Evolutionary conservation across 495 filamentous ascomycete species (phyloP).

Genomic region (Cenococcum geophilum): DNA sequence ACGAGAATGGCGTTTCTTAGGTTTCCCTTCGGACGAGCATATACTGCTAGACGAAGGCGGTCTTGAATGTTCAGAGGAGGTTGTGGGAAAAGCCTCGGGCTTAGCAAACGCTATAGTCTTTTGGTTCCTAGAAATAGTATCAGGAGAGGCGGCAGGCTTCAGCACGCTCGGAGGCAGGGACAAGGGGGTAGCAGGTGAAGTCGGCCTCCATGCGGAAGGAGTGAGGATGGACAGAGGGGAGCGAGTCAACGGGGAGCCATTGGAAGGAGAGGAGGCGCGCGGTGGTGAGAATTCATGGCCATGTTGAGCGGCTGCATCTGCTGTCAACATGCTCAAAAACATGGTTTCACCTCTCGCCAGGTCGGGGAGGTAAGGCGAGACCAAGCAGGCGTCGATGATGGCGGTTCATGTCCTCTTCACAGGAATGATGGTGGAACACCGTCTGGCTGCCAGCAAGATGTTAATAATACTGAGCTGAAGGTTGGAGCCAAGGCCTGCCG

Average conservation of each 20-base stretch:
- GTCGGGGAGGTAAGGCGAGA: background rate
- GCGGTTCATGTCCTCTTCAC: background rate
- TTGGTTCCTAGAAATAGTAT: background rate
- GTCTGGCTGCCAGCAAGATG: too few relatives aligned
- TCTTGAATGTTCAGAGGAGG: conserved; percentile 9
- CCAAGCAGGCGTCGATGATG: background rate
- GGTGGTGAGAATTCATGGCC: conserved; percentile 25
- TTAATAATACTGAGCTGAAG: background rate
- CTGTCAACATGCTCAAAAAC: conserved; percentile 29
- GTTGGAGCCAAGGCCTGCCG: conserved; percentile 1
- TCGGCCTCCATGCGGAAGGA: background rate
- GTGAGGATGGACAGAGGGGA: conserved; percentile 1
- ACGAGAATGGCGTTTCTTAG: conserved; percentile 32
- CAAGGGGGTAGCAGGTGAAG: background rate
- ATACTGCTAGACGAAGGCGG: conserved; percentile 32
- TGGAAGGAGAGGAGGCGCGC: conserved; percentile 6
- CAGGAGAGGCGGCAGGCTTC: conserved; percentile 10
- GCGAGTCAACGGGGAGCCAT: conserved; percentile 2
- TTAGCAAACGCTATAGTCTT: conserved; percentile 8
- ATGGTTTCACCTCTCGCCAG: conserved; percentile 13
- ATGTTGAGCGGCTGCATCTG: conserved; percentile 27
- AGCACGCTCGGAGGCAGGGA: background rate
- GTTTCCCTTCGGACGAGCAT: conserved; percentile 42
- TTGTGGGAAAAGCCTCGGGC: conserved; percentile 7
- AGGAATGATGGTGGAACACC: background rate